Evolutionary conservation across 805 yeast genomes (phyloP), one percentile per base, ranked within the genome.

Genomic region (Priceomyces melissophilus): DNA sequence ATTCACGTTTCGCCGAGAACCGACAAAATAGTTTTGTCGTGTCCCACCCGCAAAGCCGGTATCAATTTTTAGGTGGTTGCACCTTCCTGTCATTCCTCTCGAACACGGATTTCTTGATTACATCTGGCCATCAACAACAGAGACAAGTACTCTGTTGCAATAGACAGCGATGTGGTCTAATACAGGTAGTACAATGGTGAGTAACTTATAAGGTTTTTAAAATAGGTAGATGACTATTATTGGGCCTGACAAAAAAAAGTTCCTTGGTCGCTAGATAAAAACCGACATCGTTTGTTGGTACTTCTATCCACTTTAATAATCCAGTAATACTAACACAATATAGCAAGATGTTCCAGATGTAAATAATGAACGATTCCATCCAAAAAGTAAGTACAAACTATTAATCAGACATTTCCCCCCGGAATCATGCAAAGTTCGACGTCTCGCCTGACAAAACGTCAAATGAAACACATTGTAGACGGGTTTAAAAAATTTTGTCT

Each of bases 1-100:
- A 20, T 20, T 20, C 25, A 8, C 7, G 25, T 20, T 20, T 20
- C 25, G 25, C 25, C 25, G 25, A 20, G 25, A 20, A 20, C 25
- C 25, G 25, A 20, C 25, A 20, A 20, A 20, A 20, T 4, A 20
- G 4, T 20, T 20, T 20, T 20, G 25, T 20, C 25, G 25, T 20
- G 25, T 20, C 25, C 8, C 7, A 20, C 25, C 25, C 25, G 25
- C 25, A 20, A 20, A 20, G 25, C 25, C 25, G 25, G 38, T 35
- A 35, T 35, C 38, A 35, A 12, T 35, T 35, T 35, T 35, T 35
- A 35, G 30, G 36, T 23, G 25, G 38, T 35, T 35, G 38, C 38
- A 35, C 38, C 27, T 10, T 28, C 27, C 30, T 26, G 38, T 35
- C 38, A 25, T 35, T 33, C 27, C 17, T 6, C 30, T 27, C 6